Evolutionary conservation across 805 yeast species (phyloP), one percentile per base, ranked within the genome.

Genomic region (Ogataea siamensis): DNA sequence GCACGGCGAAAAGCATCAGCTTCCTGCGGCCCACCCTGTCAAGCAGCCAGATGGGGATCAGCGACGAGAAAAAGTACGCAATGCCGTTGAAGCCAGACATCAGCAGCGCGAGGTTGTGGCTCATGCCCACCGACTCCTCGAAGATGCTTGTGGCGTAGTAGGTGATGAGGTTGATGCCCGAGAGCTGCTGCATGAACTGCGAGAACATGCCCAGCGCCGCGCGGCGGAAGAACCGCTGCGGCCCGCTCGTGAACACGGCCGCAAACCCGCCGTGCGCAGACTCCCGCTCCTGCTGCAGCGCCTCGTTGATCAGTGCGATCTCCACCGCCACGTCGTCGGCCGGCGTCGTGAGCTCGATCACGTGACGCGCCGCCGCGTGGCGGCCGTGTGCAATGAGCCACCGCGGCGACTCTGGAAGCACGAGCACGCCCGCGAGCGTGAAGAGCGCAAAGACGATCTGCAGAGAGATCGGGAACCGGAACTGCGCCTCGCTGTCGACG

Each of bases 361-460:
- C 47, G 14, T 61, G 57, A 32, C 71, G 64, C 2, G 87, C 87
- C 38, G 73, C 71, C 10, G 71, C 78, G 32, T 73, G 56, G 21
- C 69, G 63, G 47, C 73, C 74, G 45, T 72, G 72, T 29, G 74
- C 73, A 17, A 83, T 76, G 42, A 68, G 69, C 64, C 66, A 84
- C 47, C 93, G 68, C 21, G 93, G 89, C 37, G 82, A 70, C 55
- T 83, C 91, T 15, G 89, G 87, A 33, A 83, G 63, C 45, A 77
- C 69, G 21, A 70, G 47, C 65, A 83, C 68, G 7, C 87, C 88
- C 7, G 67, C 45, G 27, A 70, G 62, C 38, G 84, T 68, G 16
- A 79, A 51, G 0, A 71, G 40, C 3, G 85, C 79, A 46, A 54
- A 83, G 3, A 74, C 46, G 46, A 80, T 78, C 60, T 81, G 86